phyloP scores from a whole-genome alignment of 352 stramenopile species.

The Pythium graminicola region DNA sequence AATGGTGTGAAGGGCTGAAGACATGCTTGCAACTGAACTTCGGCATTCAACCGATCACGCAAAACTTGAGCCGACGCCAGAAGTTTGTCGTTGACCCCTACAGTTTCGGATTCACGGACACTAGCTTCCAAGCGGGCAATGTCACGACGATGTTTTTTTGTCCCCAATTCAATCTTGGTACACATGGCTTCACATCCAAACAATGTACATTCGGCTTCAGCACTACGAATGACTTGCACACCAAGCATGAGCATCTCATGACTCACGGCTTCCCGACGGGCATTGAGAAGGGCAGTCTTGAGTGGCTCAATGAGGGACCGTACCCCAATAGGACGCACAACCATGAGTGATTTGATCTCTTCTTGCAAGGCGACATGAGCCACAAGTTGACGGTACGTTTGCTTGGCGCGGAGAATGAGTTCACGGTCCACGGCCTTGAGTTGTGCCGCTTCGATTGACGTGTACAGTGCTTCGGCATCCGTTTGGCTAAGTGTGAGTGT shows the following conservation, averaged over 20 bases:
- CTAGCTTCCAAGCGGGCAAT: slow-evolving; percentile 63
- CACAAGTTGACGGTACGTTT: slow-evolving; percentile 64
- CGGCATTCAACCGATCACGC: slow-evolving; percentile 52
- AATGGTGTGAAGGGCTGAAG: slow-evolving; percentile 40
- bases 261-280: slow-evolving; percentile 41
- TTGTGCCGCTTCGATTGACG: slow-evolving; percentile 55
- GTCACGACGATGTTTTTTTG: slow-evolving; percentile 40
- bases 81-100: slow-evolving; percentile 54
- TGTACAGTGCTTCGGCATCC: slow-evolving; percentile 72
- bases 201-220: slow-evolving; percentile 75
- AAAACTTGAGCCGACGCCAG: slow-evolving; percentile 34
- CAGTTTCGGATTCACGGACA: slow-evolving; percentile 41
- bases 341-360: slow-evolving; percentile 70
- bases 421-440: slow-evolving; percentile 51
- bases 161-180: slow-evolving; percentile 49
- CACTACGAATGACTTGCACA: slow-evolving; percentile 59
- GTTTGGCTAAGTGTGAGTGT: slow-evolving; percentile 53
- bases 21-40: slow-evolving; percentile 57
- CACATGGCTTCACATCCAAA: slow-evolving; percentile 67
- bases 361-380: slow-evolving; percentile 67
- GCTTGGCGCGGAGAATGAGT: slow-evolving; percentile 42
- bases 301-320: slow-evolving; percentile 60
- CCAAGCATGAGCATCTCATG: slow-evolving; percentile 48
- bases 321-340: slow-evolving; percentile 61
- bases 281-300: slow-evolving; percentile 44